Percentiles rank a stretch among this genome's conserved stretches.
phyloP scores from a whole-genome alignment of 768 basidiomycete species.

The Leccinum disarticulatum region DNA sequence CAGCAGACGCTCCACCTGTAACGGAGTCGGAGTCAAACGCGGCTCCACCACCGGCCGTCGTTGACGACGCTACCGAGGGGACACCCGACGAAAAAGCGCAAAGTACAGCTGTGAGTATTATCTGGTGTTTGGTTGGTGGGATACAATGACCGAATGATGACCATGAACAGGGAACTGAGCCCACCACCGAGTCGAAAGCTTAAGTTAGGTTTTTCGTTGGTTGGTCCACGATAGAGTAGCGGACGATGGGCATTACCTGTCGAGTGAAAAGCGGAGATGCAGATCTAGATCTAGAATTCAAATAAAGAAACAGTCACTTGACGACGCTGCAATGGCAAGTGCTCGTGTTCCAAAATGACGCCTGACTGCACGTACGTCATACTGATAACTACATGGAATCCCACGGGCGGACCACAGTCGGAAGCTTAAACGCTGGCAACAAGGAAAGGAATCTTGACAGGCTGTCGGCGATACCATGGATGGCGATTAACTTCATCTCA shows the following conservation, averaged over 20 bases:
- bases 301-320: not conserved
- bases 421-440: not conserved
- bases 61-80: conserved; percentile 5
- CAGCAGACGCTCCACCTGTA: not conserved
- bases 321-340: not conserved
- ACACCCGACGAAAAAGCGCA: conserved; percentile 8
- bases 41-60: not conserved
- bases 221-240: conserved; percentile 2
- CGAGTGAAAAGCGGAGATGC: not conserved
- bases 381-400: not conserved
- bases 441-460: not conserved
- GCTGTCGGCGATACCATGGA: not conserved
- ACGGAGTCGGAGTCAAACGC: conserved; percentile 5
- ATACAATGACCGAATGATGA: conserved; percentile 7
- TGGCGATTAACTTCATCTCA: too few relatives aligned
- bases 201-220: conserved; percentile 4
- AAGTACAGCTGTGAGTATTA: conserved; percentile 17
- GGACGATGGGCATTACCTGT: not conserved
- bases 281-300: not conserved
- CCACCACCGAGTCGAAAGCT: conserved; percentile 10
- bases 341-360: not conserved
- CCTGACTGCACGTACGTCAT: not conserved
- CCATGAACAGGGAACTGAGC: conserved; percentile 1
- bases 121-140: not conserved
- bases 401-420: too few relatives aligned